Evolutionary conservation across 2,329 filamentous ascomycete genomes (phyloP).

Genomic region (Aspergillus alliaceus): DNA sequence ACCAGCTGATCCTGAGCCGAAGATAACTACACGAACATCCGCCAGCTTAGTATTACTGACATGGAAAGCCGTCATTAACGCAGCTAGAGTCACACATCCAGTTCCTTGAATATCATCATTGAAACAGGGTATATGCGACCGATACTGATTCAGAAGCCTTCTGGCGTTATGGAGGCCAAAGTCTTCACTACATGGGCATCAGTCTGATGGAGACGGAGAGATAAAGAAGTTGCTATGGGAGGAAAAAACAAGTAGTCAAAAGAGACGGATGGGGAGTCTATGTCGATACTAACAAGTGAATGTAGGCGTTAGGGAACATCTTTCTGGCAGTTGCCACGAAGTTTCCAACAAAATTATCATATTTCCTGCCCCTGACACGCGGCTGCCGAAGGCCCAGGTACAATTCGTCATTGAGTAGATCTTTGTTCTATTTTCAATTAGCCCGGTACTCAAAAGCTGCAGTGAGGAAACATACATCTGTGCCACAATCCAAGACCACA

Average conservation of each 20-base stretch:
- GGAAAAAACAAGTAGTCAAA: background rate
- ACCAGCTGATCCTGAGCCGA: slow-evolving; percentile 78
- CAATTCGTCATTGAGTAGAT: slow-evolving; percentile 70
- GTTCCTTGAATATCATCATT: slow-evolving; percentile 92
- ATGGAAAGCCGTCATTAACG: slow-evolving; percentile 73
- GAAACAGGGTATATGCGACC: slow-evolving; percentile 75
- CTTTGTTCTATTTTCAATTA: slow-evolving; percentile 56
- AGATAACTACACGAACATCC: slow-evolving; percentile 72
- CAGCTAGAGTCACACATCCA: slow-evolving; percentile 81
- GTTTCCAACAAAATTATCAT: slow-evolving; percentile 73
- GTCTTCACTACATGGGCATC: slow-evolving; percentile 58
- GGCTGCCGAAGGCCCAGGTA: slow-evolving; percentile 73
- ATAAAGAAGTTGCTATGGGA: background rate
- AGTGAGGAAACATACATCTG: slow-evolving; percentile 52
- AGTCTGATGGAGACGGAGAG: background rate
- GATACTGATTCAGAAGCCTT: slow-evolving; percentile 73
- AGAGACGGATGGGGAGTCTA: background rate
- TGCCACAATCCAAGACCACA: slow-evolving; percentile 83
- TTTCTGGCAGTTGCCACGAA: slow-evolving; percentile 70
- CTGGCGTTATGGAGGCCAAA: slow-evolving; percentile 78
- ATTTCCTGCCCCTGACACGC: slow-evolving; percentile 68
- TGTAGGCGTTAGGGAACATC: slow-evolving; percentile 75
- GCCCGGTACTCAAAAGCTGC: background rate
- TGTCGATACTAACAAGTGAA: slow-evolving; percentile 64
- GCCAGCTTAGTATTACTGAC: slow-evolving; percentile 65